A percentile compares a stretch with the other conserved stretches of the same genome.
Evolutionary conservation across 2,329 filamentous ascomycete species (phyloP).

Genomic region (Colletotrichum agaves): DNA sequence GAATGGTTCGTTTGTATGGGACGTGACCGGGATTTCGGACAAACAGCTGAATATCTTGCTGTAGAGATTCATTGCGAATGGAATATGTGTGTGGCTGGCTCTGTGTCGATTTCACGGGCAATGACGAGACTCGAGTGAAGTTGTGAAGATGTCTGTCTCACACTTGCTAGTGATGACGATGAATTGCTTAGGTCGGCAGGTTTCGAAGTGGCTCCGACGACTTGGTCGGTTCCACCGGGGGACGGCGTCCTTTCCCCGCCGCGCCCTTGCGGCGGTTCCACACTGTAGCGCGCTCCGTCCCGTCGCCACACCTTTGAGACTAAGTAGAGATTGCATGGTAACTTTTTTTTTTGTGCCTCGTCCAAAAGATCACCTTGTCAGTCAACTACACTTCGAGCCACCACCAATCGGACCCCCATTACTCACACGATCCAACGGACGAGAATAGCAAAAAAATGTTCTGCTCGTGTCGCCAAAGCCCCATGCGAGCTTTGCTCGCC

Average conservation of each 20-base stretch:
- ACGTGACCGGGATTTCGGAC: too few species aligned
- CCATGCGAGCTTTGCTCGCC: conserved; percentile 60
- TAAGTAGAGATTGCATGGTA: background rate
- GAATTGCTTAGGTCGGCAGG: too few species aligned
- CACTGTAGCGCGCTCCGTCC: conserved; percentile 16
- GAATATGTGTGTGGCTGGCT: background rate
- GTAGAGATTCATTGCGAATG: too few species aligned
- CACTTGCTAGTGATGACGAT: too few species aligned
- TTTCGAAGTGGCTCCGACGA: background rate
- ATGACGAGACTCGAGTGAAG: background rate
- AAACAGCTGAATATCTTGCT: too few species aligned
- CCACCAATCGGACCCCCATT: background rate
- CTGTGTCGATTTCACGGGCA: too few species aligned
- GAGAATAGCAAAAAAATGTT: conserved; percentile 50
- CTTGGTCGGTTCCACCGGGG: conserved; percentile 19
- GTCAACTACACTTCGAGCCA: background rate
- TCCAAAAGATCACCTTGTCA: background rate
- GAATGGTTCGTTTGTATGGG: background rate
- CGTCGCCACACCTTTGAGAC: background rate
- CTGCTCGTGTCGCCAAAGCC: conserved; percentile 58
- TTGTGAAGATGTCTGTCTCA: background rate
- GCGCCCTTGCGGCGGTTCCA: background rate
- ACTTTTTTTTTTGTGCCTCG: background rate
- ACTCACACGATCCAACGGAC: background rate
- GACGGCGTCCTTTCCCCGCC: conserved; percentile 14